Evolutionary conservation across 495 filamentous ascomycete species (phyloP).

Genomic region (Cryomyces antarcticus): DNA sequence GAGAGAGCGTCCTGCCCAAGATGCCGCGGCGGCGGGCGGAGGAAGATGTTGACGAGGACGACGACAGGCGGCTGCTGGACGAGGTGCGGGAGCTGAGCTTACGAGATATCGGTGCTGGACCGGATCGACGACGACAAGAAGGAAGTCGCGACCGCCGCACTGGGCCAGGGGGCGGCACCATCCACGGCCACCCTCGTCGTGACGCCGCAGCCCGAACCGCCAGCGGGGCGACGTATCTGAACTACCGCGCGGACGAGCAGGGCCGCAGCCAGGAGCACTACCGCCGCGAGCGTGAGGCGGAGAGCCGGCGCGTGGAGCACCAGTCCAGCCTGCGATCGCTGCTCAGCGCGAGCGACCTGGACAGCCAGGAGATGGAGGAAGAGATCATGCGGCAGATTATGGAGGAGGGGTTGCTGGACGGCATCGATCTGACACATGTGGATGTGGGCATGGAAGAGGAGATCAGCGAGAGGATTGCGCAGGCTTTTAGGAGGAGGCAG

Average conservation of each 20-base stretch:
- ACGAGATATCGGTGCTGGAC: constrained; percentile 34
- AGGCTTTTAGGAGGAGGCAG: constrained; percentile 57
- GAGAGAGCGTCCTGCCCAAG: constrained; percentile 51
- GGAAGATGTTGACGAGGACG: constrained; percentile 33
- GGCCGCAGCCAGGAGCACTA: constrained; percentile 6
- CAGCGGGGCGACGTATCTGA: not conserved
- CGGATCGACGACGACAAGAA: constrained; percentile 4
- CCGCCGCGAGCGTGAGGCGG: not conserved
- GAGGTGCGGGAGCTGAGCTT: constrained; percentile 53
- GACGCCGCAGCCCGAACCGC: not conserved
- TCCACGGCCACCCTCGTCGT: constrained; percentile 2
- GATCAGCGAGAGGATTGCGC: constrained; percentile 70
- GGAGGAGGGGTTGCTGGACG: constrained; percentile 70
- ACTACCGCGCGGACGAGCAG: constrained; percentile 5
- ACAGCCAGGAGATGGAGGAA: constrained; percentile 55
- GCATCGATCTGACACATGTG: constrained; percentile 65
- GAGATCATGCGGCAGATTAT: constrained; percentile 78
- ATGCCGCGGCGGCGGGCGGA: constrained; percentile 23
- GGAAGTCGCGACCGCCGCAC: constrained; percentile 16
- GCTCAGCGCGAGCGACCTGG: constrained; percentile 54
- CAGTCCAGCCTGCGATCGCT: constrained; percentile 72
- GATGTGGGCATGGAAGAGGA: constrained; percentile 60
- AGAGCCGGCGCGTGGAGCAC: constrained; percentile 47
- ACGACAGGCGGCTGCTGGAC: constrained; percentile 48
- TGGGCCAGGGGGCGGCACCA: constrained; percentile 1